These are phyloP conservation scores for Fusarium temperatum DNA, from an alignment of 2,329 filamentous ascomycete genomes.

Conservation along the genomic window DNA sequence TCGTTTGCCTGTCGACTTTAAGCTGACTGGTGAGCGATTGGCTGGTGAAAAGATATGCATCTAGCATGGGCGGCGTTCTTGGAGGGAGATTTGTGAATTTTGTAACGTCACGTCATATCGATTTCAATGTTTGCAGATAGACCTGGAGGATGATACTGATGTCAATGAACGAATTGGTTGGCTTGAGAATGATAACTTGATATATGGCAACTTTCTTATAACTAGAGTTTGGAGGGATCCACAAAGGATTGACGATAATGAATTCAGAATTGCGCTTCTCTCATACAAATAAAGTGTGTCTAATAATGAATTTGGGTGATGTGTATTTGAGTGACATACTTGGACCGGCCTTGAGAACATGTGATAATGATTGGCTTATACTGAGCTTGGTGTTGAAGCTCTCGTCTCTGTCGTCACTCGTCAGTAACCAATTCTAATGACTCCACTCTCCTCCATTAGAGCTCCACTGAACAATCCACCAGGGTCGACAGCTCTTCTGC, in stretches of 20 bases:
- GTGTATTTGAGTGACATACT: background rate
- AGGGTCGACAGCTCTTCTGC: constrained; percentile 22
- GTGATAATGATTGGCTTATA: constrained; percentile 14
- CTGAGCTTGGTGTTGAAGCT: background rate
- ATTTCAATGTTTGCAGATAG: constrained; percentile 39
- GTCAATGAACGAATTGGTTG: constrained; percentile 40
- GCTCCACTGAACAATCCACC: constrained; percentile 40
- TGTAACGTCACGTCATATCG: constrained; percentile 29
- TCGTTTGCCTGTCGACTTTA: background rate
- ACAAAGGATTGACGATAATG: constrained; percentile 25
- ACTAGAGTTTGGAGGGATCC: constrained; percentile 26
- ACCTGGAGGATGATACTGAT: constrained; percentile 37
- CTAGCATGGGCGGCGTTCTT: constrained; percentile 37
- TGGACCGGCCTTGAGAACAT: background rate
- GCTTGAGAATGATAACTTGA: constrained; percentile 23
- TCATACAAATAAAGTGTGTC: background rate
- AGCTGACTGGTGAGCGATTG: background rate
- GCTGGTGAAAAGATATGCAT: constrained; percentile 20
- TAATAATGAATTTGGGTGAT: background rate
- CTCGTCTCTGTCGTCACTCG: background rate
- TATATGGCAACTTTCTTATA: constrained; percentile 14
- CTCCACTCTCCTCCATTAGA: constrained; percentile 20
- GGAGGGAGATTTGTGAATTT: constrained; percentile 32
- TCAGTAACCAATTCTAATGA: background rate
- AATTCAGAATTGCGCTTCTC: constrained; percentile 9